Base-by-base conservation (phyloP, 768 basidiomycete genomes). In the Podaxis sp. region DNA sequence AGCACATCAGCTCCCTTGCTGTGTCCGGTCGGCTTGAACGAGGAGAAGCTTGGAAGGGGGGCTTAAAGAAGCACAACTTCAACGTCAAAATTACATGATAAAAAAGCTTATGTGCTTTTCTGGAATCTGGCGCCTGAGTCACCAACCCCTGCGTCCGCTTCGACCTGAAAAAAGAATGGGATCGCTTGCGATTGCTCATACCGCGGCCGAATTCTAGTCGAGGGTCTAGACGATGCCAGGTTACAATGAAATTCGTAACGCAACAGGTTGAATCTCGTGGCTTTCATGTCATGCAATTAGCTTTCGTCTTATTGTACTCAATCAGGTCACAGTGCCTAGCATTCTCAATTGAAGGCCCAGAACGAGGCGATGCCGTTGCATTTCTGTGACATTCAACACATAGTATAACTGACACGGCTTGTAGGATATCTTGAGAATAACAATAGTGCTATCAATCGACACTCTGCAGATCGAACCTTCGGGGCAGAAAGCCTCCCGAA, bases 201-300 rank as follows among this genome's bases (percentile, higher is more conserved):
- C 7, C 8, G 5, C 7, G 12, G 20, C 17, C 17, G 4, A 46
- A 17, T n/a, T 46, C n/a, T 20, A 46, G n/a, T 17, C n/a, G 10
- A 46, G 6, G 44, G 44, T 17, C 20, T 46, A 17, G 44, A n/a
- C 15, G 44, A 46, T 33, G 10, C 33, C 1, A 8, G 7, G 33
- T 33, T 33, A 33, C 33, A 33, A 33, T 10, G 33, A 33, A 13
- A 20, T 46, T 46, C 44, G n/a, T 46, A 46, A 17, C n/a, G 8
- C 44, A 44, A 17, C 17, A 48, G 2, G 36, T 26, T 20, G 22
- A 20, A 28, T 55, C 28, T 36, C 40, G 60, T 48, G 52, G n/a
- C 33, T 22, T 55, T 62, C 60, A 55, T 55, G 36, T 51, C 48
- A 36, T 46, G 44, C 36, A 33, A 24, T 62, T n/a, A 55, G 13